phyloP scores from a whole-genome alignment of 2,329 filamentous ascomycete genomes.

The Penicillium palitans region DNA sequence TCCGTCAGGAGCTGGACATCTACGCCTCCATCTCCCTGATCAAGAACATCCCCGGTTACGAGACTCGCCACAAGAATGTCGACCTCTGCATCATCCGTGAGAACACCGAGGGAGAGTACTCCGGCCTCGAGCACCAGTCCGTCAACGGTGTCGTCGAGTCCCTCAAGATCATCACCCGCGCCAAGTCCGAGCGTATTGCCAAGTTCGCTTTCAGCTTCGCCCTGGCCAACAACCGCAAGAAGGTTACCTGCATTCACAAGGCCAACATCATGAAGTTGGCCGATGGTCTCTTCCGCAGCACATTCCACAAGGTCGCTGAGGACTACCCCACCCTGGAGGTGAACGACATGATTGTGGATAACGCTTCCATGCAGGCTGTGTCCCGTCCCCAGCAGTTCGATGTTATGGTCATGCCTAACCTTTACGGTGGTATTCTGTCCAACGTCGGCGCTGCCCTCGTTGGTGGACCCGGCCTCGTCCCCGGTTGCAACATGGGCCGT shows the following conservation, averaged over 20 bases:
- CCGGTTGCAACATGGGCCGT: conserved; percentile 98
- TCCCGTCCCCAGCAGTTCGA: conserved; percentile 96
- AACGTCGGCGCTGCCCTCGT: conserved; percentile 98
- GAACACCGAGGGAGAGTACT: conserved; percentile 99
- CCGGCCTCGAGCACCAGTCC: conserved; percentile 96
- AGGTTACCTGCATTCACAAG: conserved; percentile 99
- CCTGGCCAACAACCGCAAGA: conserved; percentile 97
- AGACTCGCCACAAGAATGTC: conserved; percentile 95
- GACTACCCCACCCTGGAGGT: conserved; percentile 94
- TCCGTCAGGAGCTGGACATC: conserved; percentile 99
- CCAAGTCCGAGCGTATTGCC: conserved; percentile 98
- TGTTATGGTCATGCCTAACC: conserved; percentile 99
- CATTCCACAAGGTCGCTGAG: conserved; percentile 89
- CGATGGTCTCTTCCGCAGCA: conserved; percentile 97
- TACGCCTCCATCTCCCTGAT: conserved; percentile 97
- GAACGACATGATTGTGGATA: conserved; percentile 99
- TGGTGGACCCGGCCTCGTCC: conserved; percentile 93
- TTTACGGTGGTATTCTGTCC: conserved; percentile 97
- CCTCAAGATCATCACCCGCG: conserved; percentile 98
- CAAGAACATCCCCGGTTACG: conserved; percentile 99
- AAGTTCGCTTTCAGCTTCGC: conserved; percentile 99
- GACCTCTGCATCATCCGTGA: conserved; percentile 99
- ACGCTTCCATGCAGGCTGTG: conserved; percentile 99
- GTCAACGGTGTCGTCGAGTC: conserved; percentile 96
- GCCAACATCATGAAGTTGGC: conserved; percentile 99